Evolutionary conservation across 192 early-diverging fungal species (phyloP).

Genomic region (Coemansia sp.): DNA sequence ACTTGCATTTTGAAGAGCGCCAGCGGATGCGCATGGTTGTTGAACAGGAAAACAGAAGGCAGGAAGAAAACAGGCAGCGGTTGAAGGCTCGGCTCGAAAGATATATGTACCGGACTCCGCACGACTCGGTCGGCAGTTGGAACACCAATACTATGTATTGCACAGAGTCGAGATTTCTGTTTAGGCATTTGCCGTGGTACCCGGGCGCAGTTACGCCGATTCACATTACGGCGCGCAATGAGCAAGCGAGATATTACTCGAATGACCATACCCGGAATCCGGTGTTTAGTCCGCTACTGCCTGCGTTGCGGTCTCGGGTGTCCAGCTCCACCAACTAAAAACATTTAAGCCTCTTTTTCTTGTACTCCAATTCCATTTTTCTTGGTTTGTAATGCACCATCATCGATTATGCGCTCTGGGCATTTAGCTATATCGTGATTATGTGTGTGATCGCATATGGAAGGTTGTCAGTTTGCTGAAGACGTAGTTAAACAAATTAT

Average conservation of each 20-base stretch:
- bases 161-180: slow-evolving; percentile 34
- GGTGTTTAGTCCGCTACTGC: slow-evolving; percentile 13
- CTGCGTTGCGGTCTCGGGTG: slow-evolving; percentile 4
- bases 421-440: too few relatives aligned
- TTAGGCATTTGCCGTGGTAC: slow-evolving; percentile 43
- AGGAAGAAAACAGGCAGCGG: slow-evolving; percentile 5
- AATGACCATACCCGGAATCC: neutral
- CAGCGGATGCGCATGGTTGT: slow-evolving; percentile 24
- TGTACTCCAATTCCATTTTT: too few relatives aligned
- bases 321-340: slow-evolving; percentile 1
- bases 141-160: slow-evolving; percentile 31
- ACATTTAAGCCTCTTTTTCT: too few relatives aligned
- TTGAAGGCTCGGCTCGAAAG: slow-evolving; percentile 12
- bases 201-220: slow-evolving; percentile 27
- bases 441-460: too few relatives aligned
- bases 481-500: too few relatives aligned
- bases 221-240: slow-evolving; percentile 24
- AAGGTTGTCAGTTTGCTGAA: too few relatives aligned
- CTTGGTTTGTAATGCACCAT: too few relatives aligned
- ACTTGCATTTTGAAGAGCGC: slow-evolving; percentile 18
- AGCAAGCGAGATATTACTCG: slow-evolving; percentile 13
- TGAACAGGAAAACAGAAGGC: slow-evolving; percentile 10
- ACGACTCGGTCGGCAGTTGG: slow-evolving; percentile 32
- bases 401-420: too few relatives aligned
- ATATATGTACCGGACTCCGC: slow-evolving; percentile 37